These are phyloP conservation scores for Rhytidiadelphus loreus DNA, from an alignment of 225 moss, liverwort and hornwort species.

Conservation along the genomic window DNA sequence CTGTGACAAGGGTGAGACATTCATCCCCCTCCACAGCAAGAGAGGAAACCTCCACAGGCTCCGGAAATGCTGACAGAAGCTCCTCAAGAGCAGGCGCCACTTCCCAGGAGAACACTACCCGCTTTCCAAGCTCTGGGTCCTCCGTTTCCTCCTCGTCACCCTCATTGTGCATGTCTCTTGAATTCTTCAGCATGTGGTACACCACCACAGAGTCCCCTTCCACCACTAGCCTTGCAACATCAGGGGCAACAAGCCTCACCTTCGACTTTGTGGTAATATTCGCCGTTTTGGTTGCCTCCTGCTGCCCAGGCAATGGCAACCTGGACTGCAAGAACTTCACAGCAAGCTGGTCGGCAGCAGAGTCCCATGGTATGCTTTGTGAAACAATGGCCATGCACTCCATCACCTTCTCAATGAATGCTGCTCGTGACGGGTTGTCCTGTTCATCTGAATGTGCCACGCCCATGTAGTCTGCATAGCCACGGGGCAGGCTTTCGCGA, in stretches of 20 bases:
- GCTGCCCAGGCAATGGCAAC: conserved; percentile 55
- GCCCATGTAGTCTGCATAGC: conserved; percentile 80
- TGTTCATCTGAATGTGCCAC: conserved; percentile 76
- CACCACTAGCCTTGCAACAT: conserved; percentile 70
- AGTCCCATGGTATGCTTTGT: conserved; percentile 92
- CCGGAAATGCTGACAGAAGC: conserved; percentile 65
- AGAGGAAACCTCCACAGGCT: conserved; percentile 49
- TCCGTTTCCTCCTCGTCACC: conserved; percentile 21
- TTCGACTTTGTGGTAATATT: conserved; percentile 30
- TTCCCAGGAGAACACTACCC: conserved; percentile 50
- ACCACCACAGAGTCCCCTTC: conserved; percentile 82
- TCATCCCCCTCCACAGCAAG: conserved; percentile 34
- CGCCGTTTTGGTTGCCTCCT: not conserved
- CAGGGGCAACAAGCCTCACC: conserved; percentile 70
- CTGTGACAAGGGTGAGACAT: conserved; percentile 16
- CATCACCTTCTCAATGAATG: conserved; percentile 67
- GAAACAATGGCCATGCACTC: conserved; percentile 79
- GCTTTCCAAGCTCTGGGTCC: conserved; percentile 16
- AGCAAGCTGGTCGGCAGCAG: conserved; percentile 85
- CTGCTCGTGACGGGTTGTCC: conserved; percentile 51
- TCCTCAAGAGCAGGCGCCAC: conserved; percentile 79
- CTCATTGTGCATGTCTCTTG: conserved; percentile 65
- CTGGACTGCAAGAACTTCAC: conserved; percentile 77
- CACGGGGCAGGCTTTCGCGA: conserved; percentile 64
- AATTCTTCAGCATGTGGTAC: conserved; percentile 82